A percentile compares a stretch with the other conserved stretches of the same genome.
Conservation (phyloP, 768 basidiomycete species). For the Kwoniella sp. region DNA sequence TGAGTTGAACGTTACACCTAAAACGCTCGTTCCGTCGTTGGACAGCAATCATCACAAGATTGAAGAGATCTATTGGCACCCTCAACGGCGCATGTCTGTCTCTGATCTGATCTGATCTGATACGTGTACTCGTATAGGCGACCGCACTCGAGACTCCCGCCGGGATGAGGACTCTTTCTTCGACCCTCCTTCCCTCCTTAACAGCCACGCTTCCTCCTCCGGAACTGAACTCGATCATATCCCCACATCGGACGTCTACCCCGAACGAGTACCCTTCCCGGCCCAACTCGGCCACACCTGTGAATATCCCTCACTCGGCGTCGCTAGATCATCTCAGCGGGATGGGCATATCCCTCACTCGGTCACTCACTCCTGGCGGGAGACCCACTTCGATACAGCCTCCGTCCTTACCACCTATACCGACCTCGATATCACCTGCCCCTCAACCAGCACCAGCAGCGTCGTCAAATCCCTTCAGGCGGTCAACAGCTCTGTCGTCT, state of each 20-base stretch:
- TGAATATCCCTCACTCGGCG: conserved; percentile 21
- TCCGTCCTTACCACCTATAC: conserved; percentile 39
- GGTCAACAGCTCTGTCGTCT: conserved; percentile 43
- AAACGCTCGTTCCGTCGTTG: too few relatives aligned
- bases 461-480: conserved; percentile 42
- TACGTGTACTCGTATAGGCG: conserved; percentile 61
- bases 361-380: conserved; percentile 45
- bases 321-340: conserved; percentile 27
- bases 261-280: conserved; percentile 21
- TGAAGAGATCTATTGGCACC: too few relatives aligned
- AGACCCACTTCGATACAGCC: conserved; percentile 44
- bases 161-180: conserved; percentile 75
- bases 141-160: conserved; percentile 77
- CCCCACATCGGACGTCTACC: conserved; percentile 18
- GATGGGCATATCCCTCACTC: conserved; percentile 44
- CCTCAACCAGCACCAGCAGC: conserved; percentile 25
- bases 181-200: conserved; percentile 54
- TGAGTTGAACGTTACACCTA: conserved; percentile 58
- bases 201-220: conserved; percentile 40
- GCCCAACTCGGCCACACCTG: conserved; percentile 22
- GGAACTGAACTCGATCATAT: conserved; percentile 14
- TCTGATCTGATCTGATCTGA: too few relatives aligned
- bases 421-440: conserved; percentile 22
- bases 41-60: too few relatives aligned
- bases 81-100: too few relatives aligned